Conservation (phyloP, 805 yeast genomes). For the Nakazawaea molendinolei region DNA sequence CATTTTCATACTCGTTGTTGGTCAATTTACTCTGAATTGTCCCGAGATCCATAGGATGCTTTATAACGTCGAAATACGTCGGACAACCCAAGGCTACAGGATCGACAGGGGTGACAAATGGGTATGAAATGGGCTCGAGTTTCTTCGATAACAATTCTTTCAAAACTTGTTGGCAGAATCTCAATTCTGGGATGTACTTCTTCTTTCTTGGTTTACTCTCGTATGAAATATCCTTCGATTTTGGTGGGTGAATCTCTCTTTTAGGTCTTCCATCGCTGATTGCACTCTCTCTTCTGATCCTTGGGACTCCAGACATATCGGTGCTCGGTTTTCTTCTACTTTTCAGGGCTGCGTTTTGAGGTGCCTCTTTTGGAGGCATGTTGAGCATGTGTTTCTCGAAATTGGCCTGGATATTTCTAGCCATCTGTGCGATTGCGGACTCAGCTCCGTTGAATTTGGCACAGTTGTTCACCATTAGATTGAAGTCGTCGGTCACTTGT, state of each 20-base stretch:
- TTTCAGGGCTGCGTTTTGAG: slow-evolving; percentile 23
- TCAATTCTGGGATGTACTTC: slow-evolving; percentile 82
- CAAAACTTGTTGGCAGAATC: slow-evolving; percentile 75
- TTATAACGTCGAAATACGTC: slow-evolving; percentile 76
- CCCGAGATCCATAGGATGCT: slow-evolving; percentile 92
- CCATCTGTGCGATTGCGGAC: slow-evolving; percentile 86
- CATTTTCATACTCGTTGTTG: slow-evolving; percentile 83
- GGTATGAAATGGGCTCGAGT: slow-evolving; percentile 78
- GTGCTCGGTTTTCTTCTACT: slow-evolving; percentile 24
- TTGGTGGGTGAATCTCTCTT: slow-evolving; percentile 94
- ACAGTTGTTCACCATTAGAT: slow-evolving; percentile 81
- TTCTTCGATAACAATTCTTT: slow-evolving; percentile 81
- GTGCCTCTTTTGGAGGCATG: slow-evolving; percentile 64
- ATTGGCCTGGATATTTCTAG: slow-evolving; percentile 79
- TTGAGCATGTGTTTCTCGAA: slow-evolving; percentile 90
- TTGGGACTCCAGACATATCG: slow-evolving; percentile 44
- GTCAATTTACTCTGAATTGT: slow-evolving; percentile 75
- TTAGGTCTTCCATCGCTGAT: slow-evolving; percentile 75
- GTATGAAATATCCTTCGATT: slow-evolving; percentile 87
- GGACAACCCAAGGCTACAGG: slow-evolving; percentile 93
- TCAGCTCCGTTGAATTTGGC: slow-evolving; percentile 77
- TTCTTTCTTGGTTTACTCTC: slow-evolving; percentile 88
- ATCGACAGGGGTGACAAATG: slow-evolving; percentile 91
- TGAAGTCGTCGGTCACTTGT: slow-evolving; percentile 70
- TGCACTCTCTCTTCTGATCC: slow-evolving; percentile 70